Conservation (phyloP, 495 filamentous ascomycete genomes). For the Lepraria neglecta region DNA sequence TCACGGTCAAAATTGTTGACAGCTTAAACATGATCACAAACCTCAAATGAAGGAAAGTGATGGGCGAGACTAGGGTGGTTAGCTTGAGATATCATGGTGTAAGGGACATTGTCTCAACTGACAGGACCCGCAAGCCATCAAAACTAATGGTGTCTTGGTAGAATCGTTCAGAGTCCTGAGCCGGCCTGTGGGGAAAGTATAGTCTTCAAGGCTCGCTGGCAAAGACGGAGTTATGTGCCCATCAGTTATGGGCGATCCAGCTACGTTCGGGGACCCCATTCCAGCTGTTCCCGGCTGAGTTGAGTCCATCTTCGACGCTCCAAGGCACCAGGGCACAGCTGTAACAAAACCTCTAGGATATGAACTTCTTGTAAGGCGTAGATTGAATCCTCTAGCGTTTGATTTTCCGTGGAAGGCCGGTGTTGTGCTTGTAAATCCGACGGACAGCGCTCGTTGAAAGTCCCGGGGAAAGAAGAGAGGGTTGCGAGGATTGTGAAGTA, state of each 20-base stretch:
- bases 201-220: conserved; percentile 43
- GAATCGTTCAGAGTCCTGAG: conserved; percentile 61
- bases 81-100: conserved; percentile 34
- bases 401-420: background rate
- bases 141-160: conserved; percentile 67
- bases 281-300: background rate
- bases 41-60: conserved; percentile 16
- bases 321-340: background rate
- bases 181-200: conserved; percentile 66
- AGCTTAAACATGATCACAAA: background rate
- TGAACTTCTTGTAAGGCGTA: background rate
- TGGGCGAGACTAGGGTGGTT: conserved; percentile 9
- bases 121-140: conserved; percentile 89
- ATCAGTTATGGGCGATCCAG: background rate
- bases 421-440: background rate
- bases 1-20: background rate
- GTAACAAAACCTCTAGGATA: background rate
- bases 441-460: background rate
- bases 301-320: background rate
- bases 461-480: too few relatives aligned
- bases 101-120: conserved; percentile 65
- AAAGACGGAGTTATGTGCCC: conserved; percentile 23
- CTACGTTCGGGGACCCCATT: background rate
- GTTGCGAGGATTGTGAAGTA: background rate
- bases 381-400: background rate